Conservation (phyloP, 257 asterid genomes). For the Nicotiana benthamiana region DNA sequence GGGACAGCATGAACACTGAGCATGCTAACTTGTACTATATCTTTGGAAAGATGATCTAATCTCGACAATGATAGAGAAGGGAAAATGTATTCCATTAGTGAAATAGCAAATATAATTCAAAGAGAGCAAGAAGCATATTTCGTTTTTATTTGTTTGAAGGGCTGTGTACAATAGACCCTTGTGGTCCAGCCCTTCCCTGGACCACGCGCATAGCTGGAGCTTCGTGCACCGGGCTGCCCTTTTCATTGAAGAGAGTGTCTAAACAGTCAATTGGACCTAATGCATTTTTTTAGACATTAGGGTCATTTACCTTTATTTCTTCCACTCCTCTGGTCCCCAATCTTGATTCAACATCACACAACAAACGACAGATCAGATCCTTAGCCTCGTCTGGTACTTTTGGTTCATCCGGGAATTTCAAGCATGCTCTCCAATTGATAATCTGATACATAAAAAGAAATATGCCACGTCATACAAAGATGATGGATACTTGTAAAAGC, state of each 20-base stretch:
- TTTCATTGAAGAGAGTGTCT: neutral
- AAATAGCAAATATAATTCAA: neutral
- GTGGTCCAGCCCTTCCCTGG: too few species aligned
- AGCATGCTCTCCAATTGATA: conserved; percentile 81
- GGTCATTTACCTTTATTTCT: conserved; percentile 68
- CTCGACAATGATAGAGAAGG: neutral
- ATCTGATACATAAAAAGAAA: conserved; percentile 36
- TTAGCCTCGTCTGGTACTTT: conserved; percentile 76
- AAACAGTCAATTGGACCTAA: neutral
- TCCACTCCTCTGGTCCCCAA: conserved; percentile 91
- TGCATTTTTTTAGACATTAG: neutral
- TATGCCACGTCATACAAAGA: neutral
- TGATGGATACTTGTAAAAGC: neutral
- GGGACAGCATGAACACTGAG: neutral
- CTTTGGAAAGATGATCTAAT: neutral
- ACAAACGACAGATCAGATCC: conserved; percentile 76
- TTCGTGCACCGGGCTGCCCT: too few species aligned
- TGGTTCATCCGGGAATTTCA: conserved; percentile 93
- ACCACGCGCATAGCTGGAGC: too few species aligned
- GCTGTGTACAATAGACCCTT: too few species aligned
- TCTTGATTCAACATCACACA: conserved; percentile 88
- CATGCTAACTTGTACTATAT: neutral
- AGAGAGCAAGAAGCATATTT: neutral
- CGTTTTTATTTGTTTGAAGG: neutral
- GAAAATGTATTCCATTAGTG: neutral